phyloP scores from a whole-genome alignment of 352 stramenopile genomes.

The Globisporangium solare region DNA sequence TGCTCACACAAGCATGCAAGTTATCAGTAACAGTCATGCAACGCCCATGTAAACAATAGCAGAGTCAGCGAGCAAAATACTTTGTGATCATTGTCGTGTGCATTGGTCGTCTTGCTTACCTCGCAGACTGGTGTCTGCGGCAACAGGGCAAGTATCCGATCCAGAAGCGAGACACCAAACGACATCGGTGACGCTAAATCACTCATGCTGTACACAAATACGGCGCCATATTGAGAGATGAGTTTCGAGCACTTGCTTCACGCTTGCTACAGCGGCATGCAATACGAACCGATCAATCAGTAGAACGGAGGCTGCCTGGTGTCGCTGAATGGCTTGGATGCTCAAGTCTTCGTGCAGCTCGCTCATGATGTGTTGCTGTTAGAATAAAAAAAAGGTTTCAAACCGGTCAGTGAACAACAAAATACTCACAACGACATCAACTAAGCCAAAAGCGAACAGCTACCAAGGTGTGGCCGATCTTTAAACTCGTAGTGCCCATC shows the following conservation, averaged over 20 bases:
- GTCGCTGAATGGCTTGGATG: slow-evolving; percentile 26
- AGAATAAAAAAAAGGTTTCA: not conserved
- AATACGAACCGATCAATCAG: slow-evolving; percentile 61
- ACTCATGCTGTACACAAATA: slow-evolving; percentile 33
- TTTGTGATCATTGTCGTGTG: slow-evolving; percentile 6
- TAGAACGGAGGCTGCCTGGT: slow-evolving; percentile 50
- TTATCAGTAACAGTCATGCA: not conserved
- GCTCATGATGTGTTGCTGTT: slow-evolving; percentile 50
- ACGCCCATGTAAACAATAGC: not conserved
- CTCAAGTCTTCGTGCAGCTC: slow-evolving; percentile 47
- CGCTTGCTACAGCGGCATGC: slow-evolving; percentile 30
- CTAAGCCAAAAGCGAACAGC: slow-evolving; percentile 10
- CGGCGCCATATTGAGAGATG: not conserved
- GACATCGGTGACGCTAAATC: slow-evolving; percentile 61
- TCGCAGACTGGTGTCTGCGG: slow-evolving; percentile 35
- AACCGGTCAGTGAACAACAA: not conserved
- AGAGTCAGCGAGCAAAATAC: slow-evolving; percentile 1
- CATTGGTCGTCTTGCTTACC: not conserved
- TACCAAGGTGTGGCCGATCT: slow-evolving; percentile 75
- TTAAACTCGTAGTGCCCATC: slow-evolving; percentile 64
- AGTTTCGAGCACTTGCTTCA: slow-evolving; percentile 18
- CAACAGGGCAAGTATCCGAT: slow-evolving; percentile 58
- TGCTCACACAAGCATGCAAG: slow-evolving; percentile 12
- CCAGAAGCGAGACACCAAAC: slow-evolving; percentile 62
- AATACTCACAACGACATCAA: not conserved